Percentiles rank a stretch among this genome's conserved stretches.
Evolutionary conservation across 2,329 filamentous ascomycete genomes (phyloP).

Genomic region (Penicillium verrucosum): DNA sequence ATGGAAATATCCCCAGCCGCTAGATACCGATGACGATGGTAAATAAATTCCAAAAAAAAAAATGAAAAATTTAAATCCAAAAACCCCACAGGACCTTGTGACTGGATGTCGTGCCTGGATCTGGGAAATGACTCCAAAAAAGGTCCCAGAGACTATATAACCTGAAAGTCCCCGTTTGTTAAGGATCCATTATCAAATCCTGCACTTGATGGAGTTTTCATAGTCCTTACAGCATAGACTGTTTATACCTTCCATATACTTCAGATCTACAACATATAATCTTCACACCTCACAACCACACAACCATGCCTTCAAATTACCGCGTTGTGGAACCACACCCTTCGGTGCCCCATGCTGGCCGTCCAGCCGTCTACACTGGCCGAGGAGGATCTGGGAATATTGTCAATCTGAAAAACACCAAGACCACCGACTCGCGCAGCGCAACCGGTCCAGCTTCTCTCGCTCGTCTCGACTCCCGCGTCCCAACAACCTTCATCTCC

Average conservation of each 20-base stretch:
- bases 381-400: conserved; percentile 60
- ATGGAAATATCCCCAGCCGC: neutral
- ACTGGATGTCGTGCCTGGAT: conserved; percentile 23
- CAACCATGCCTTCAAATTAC: conserved; percentile 45
- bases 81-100: conserved; percentile 21
- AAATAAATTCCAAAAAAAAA: neutral
- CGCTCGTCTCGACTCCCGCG: conserved; percentile 47
- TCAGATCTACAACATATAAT: conserved; percentile 4
- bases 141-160: conserved; percentile 19
- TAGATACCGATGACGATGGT: conserved; percentile 14
- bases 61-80: neutral
- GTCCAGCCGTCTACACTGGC: conserved; percentile 51
- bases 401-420: conserved; percentile 51
- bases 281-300: conserved; percentile 2
- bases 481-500: conserved; percentile 41
- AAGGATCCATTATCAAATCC: conserved; percentile 10
- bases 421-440: conserved; percentile 47
- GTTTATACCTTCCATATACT: conserved; percentile 7
- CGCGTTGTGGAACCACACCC: conserved; percentile 62
- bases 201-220: conserved; percentile 4
- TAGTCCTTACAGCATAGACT: conserved; percentile 1
- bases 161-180: conserved; percentile 7
- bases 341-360: conserved; percentile 49
- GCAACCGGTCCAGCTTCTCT: conserved; percentile 50
- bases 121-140: conserved; percentile 11